These are phyloP conservation scores for Stagonosporopsis rhizophila DNA, from an alignment of 2,329 filamentous ascomycete genomes.

Conservation along the genomic window DNA sequence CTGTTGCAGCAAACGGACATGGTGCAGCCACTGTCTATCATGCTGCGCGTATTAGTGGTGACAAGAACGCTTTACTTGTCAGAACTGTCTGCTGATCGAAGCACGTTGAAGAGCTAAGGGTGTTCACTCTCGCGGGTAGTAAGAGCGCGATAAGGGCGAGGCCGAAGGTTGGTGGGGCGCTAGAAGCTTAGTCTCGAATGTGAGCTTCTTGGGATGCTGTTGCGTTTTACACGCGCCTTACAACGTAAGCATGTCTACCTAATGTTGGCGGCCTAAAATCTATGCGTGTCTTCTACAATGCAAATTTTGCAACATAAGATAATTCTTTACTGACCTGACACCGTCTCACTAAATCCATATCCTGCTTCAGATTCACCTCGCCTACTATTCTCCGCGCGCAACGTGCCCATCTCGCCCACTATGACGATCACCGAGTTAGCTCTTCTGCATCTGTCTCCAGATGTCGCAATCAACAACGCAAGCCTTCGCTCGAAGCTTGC, in stretches of 20 bases:
- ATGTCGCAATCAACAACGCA: conserved; percentile 26
- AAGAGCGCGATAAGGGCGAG: too few relatives aligned
- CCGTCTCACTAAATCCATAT: background rate
- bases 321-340: background rate
- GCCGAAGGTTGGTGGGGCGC: background rate
- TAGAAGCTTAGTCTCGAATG: background rate
- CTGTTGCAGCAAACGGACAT: background rate
- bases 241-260: conserved; percentile 14
- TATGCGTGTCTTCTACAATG: background rate
- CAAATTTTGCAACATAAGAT: background rate
- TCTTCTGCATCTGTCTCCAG: conserved; percentile 48
- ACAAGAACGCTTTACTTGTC: background rate
- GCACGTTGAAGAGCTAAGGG: background rate
- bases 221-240: background rate
- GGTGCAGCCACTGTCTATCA: background rate
- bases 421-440: conserved; percentile 58
- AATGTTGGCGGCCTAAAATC: background rate
- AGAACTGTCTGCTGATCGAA: background rate
- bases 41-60: background rate
- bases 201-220: background rate
- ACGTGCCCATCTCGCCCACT: background rate
- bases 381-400: background rate
- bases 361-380: background rate
- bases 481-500: conserved; percentile 42
- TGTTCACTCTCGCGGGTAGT: background rate